Evolutionary conservation across 768 basidiomycete genomes (phyloP).

Genomic region (Gloeophyllum trabeum): DNA sequence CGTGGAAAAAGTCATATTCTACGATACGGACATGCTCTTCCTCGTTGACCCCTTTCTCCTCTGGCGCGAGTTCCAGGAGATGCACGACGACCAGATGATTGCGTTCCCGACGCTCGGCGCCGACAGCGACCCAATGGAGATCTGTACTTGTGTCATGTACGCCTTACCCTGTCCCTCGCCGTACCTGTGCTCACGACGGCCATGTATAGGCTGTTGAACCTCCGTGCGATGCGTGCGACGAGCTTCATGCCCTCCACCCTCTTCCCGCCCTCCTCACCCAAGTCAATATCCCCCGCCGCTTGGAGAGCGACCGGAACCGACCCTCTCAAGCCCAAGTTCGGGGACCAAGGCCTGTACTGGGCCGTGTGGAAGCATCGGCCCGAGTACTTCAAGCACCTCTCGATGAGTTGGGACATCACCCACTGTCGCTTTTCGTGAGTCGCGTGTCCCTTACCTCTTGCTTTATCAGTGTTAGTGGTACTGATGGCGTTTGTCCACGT

Average conservation of each 20-base stretch:
- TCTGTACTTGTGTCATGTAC: constrained; percentile 10
- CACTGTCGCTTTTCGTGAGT: constrained; percentile 7
- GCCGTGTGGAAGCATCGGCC: constrained; percentile 8
- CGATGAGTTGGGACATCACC: constrained; percentile 8
- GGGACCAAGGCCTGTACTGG: constrained; percentile 12
- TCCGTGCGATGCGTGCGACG: constrained; percentile 6
- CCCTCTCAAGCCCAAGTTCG: constrained; percentile 8
- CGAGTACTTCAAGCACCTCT: constrained; percentile 5
- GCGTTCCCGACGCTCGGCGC: constrained; percentile 10
- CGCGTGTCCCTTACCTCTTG: background rate
- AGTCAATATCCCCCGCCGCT: background rate
- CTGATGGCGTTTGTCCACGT: too few relatives aligned
- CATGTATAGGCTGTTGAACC: constrained; percentile 6
- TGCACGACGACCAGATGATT: constrained; percentile 5
- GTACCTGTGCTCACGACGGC: background rate
- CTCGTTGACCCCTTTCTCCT: constrained; percentile 9
- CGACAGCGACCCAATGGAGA: constrained; percentile 2
- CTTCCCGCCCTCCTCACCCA: constrained; percentile 1
- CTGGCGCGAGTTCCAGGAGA: constrained; percentile 7
- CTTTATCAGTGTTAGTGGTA: background rate
- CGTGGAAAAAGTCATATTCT: constrained; percentile 7
- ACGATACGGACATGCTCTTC: constrained; percentile 11
- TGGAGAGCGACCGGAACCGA: constrained; percentile 1
- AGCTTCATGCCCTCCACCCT: constrained; percentile 7
- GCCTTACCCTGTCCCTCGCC: background rate